Evolutionary conservation across 352 stramenopile genomes (phyloP).

Genomic region (Globisporangium iwayamae): DNA sequence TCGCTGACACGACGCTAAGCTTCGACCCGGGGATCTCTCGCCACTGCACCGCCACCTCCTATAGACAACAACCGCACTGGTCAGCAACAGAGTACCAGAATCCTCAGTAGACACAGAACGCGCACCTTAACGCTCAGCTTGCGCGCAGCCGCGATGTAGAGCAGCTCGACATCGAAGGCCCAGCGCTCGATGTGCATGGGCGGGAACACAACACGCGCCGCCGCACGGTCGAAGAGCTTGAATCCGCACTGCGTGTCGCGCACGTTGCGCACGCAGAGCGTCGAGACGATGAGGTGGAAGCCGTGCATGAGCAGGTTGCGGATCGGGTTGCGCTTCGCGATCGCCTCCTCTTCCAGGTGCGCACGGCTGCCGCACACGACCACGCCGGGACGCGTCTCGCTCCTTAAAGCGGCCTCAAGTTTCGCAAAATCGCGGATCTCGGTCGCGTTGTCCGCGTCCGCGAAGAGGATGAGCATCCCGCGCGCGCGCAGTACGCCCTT

Average conservation of each 20-base stretch:
- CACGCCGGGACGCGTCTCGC: slow-evolving; percentile 36
- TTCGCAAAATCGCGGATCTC: slow-evolving; percentile 88
- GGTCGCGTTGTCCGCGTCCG: slow-evolving; percentile 92
- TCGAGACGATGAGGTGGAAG: slow-evolving; percentile 89
- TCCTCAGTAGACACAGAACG: slow-evolving; percentile 2
- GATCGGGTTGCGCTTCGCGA: slow-evolving; percentile 80
- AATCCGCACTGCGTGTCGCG: slow-evolving; percentile 94
- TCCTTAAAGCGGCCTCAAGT: slow-evolving; percentile 51
- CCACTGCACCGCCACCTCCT: slow-evolving; percentile 92
- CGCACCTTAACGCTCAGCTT: slow-evolving; percentile 61
- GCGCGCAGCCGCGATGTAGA: slow-evolving; percentile 76
- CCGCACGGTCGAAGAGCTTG: slow-evolving; percentile 90
- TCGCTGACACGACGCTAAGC: slow-evolving; percentile 84
- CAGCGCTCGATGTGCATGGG: slow-evolving; percentile 93
- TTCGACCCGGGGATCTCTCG: slow-evolving; percentile 90
- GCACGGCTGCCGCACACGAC: slow-evolving; percentile 90
- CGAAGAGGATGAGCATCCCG: slow-evolving; percentile 85
- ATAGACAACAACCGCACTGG: background rate
- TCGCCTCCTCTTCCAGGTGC: slow-evolving; percentile 83
- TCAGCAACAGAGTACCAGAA: slow-evolving; percentile 2
- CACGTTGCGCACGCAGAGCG: slow-evolving; percentile 83
- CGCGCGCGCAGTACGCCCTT: slow-evolving; percentile 85
- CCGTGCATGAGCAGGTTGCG: slow-evolving; percentile 92
- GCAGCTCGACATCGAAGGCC: slow-evolving; percentile 94
- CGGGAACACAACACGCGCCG: slow-evolving; percentile 80